Percentiles rank a stretch among this genome's conserved stretches.
These are phyloP conservation scores for Sporothrix pallida DNA, from an alignment of 2,329 filamentous ascomycete species.

Conservation along the genomic window DNA sequence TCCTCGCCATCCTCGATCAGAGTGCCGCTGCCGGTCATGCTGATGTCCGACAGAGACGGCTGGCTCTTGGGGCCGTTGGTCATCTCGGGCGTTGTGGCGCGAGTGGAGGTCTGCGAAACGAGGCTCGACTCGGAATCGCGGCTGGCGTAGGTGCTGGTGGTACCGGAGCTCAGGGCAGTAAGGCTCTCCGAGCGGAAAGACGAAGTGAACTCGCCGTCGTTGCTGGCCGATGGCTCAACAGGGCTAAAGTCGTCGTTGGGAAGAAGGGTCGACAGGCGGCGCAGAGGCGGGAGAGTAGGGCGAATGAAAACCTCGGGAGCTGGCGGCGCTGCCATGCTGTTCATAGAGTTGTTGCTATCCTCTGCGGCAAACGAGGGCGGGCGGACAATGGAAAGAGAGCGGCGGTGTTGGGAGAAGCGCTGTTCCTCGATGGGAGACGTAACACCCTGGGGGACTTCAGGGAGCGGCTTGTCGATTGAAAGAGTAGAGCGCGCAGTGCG, in stretches of 20 bases:
- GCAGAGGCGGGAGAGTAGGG: conserved; percentile 60
- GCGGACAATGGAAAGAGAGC: conserved; percentile 50
- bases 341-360: conserved; percentile 46
- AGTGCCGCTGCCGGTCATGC: conserved; percentile 67
- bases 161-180: conserved; percentile 76
- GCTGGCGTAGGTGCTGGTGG: conserved; percentile 77
- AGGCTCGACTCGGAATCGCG: conserved; percentile 82
- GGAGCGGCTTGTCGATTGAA: conserved; percentile 70
- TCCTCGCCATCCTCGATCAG: conserved; percentile 71
- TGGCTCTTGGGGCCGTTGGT: conserved; percentile 60
- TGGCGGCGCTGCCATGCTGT: conserved; percentile 44
- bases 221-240: conserved; percentile 51
- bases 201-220: conserved; percentile 58
- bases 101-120: conserved; percentile 80
- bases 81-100: conserved; percentile 84
- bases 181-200: conserved; percentile 70
- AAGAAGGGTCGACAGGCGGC: conserved; percentile 60
- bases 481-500: conserved; percentile 47
- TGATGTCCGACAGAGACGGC: conserved; percentile 71
- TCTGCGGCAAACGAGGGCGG: conserved; percentile 51
- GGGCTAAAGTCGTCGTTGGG: conserved; percentile 57
- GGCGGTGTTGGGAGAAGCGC: conserved; percentile 37
- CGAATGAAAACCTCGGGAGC: conserved; percentile 57
- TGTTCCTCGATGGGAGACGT: conserved; percentile 49
- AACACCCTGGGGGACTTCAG: conserved; percentile 64